Conservation (phyloP, 768 basidiomycete genomes). For the Pisolithus microcarpus region DNA sequence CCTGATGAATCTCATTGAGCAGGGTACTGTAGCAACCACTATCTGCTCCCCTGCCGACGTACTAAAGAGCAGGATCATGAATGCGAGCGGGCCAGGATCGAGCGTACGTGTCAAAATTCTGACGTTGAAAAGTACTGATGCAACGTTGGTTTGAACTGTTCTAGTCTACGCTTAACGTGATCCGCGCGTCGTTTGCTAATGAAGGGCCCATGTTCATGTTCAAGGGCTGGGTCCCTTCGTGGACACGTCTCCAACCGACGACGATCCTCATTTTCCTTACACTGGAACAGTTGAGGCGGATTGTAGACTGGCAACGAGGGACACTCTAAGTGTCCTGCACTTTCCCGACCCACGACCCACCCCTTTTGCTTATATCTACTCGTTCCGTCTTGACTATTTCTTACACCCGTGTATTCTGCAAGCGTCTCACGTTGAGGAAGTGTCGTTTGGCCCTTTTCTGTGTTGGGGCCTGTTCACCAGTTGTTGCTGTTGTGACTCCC, state of each 20-base stretch:
- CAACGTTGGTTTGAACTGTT: background rate
- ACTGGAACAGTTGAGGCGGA: constrained; percentile 71
- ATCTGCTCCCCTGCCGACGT: constrained; percentile 88
- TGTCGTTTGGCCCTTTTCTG: no score
- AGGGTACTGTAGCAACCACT: constrained; percentile 86
- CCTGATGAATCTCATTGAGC: background rate
- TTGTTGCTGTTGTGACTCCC: background rate
- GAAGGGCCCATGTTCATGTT: constrained; percentile 90
- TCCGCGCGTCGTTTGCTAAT: constrained; percentile 55
- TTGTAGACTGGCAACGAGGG: constrained; percentile 53
- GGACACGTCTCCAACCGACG: constrained; percentile 79
- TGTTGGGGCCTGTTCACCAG: background rate
- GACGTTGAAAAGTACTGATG: background rate
- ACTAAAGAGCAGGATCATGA: constrained; percentile 86
- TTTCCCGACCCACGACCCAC: background rate
- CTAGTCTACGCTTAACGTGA: constrained; percentile 66
- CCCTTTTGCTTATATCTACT: background rate
- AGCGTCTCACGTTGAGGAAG: background rate
- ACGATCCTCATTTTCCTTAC: constrained; percentile 85
- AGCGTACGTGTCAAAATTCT: constrained; percentile 38
- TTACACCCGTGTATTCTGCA: background rate
- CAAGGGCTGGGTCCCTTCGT: constrained; percentile 87
- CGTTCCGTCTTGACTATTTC: background rate
- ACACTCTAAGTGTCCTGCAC: constrained; percentile 8
- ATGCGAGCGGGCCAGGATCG: constrained; percentile 76